Evolutionary conservation across 163 green algal species (phyloP).

Genomic region (Chloroidium sp.): DNA sequence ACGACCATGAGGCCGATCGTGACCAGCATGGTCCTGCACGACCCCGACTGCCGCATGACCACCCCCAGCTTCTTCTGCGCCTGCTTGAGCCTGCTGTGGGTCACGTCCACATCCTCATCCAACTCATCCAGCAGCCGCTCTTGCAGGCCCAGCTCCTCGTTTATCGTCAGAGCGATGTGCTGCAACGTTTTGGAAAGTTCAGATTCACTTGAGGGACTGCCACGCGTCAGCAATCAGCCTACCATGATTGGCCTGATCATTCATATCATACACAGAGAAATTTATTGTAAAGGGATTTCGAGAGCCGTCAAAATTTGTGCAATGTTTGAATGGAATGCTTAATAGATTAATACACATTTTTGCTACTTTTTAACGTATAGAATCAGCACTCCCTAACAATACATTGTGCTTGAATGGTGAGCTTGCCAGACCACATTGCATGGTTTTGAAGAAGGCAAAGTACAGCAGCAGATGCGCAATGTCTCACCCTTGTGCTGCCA

Average conservation of each 20-base stretch:
- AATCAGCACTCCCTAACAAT: neutral
- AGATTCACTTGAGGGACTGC: too few species aligned
- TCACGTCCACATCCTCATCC: conserved; percentile 54
- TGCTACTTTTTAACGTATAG: too few species aligned
- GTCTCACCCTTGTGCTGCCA: conserved; percentile 51
- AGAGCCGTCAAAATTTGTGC: too few species aligned
- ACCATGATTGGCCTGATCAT: neutral
- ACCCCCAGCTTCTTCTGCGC: conserved; percentile 47
- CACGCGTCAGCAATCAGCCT: too few species aligned
- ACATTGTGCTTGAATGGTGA: neutral
- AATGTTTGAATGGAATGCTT: too few species aligned
- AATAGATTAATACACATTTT: too few species aligned
- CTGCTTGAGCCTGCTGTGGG: conserved; percentile 35
- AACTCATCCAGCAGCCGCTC: conserved; percentile 53
- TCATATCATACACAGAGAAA: too few species aligned
- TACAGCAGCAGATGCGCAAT: neutral
- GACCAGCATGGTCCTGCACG: conserved; percentile 43
- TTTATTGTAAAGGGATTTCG: too few species aligned
- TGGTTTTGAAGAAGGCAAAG: conserved; percentile 18
- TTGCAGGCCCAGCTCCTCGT: conserved; percentile 54
- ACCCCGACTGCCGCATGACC: conserved; percentile 41
- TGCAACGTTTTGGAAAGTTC: conserved; percentile 10
- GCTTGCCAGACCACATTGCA: neutral
- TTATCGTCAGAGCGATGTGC: conserved; percentile 58
- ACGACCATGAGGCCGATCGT: conserved; percentile 57